Evolutionary conservation across 2,329 filamentous ascomycete genomes (phyloP).

Genomic region (Macroventuria anomochaeta): DNA sequence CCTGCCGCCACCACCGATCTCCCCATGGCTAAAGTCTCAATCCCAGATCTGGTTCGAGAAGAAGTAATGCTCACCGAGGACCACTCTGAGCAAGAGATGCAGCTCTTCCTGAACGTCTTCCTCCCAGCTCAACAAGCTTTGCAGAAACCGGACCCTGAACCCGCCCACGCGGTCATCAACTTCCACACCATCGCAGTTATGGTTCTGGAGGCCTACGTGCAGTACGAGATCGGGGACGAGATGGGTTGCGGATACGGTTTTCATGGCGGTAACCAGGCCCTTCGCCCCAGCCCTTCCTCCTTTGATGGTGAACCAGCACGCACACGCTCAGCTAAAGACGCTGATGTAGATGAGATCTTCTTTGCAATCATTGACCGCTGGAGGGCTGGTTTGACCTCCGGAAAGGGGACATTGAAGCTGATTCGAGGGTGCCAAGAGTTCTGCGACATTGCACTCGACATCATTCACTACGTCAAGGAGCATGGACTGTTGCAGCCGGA

Average conservation of each 20-base stretch:
- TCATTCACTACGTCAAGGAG: constrained; percentile 41
- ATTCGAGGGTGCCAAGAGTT: constrained; percentile 44
- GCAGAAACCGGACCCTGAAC: constrained; percentile 24
- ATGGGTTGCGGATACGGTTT: constrained; percentile 17
- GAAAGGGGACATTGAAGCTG: constrained; percentile 22
- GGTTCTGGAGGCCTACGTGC: constrained; percentile 37
- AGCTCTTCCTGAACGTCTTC: constrained; percentile 39
- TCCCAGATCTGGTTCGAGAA: constrained; percentile 48
- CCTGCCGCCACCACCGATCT: constrained; percentile 14
- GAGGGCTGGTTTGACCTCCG: constrained; percentile 30
- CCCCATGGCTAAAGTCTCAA: constrained; percentile 41
- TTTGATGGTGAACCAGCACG: neutral
- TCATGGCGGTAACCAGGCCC: neutral
- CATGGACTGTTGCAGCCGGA: constrained; percentile 26
- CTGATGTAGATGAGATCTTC: constrained; percentile 42
- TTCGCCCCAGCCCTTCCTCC: neutral
- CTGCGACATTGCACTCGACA: constrained; percentile 40
- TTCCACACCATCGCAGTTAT: constrained; percentile 45
- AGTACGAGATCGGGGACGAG: constrained; percentile 38
- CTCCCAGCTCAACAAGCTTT: constrained; percentile 34
- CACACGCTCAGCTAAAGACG: constrained; percentile 17
- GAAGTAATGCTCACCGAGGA: constrained; percentile 36
- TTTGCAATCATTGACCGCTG: constrained; percentile 42
- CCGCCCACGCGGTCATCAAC: constrained; percentile 36
- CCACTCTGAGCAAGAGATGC: constrained; percentile 31